phyloP scores from a whole-genome alignment of 2,329 filamentous ascomycete genomes.

The Dothidotthia symphoricarpi region DNA sequence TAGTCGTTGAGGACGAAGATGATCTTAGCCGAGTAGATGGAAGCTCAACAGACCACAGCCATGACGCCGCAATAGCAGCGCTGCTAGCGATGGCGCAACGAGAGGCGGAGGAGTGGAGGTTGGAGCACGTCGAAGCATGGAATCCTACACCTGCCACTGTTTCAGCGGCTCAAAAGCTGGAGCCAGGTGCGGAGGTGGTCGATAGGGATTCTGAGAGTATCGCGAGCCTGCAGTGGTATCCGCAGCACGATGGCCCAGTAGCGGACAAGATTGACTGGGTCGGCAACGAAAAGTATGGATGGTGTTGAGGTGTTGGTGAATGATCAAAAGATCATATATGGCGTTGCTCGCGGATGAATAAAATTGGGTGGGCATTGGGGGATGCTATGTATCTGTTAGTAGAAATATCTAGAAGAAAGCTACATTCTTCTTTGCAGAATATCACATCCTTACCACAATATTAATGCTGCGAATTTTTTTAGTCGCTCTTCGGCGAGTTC shows the following conservation, averaged over 20 bases:
- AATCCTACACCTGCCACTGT: constrained; percentile 63
- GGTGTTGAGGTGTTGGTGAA: constrained; percentile 57
- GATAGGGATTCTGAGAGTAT: constrained; percentile 66
- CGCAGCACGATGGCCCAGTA: constrained; percentile 42
- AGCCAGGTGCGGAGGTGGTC: constrained; percentile 51
- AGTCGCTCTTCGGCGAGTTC: too few relatives aligned
- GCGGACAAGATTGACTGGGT: constrained; percentile 65
- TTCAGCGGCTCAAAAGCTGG: constrained; percentile 46
- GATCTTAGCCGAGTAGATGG: too few relatives aligned
- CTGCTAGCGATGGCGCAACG: constrained; percentile 66
- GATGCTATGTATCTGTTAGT: too few relatives aligned
- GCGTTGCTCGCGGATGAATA: too few relatives aligned
- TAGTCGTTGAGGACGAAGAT: constrained; percentile 63
- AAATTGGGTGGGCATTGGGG: too few relatives aligned
- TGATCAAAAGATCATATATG: too few relatives aligned
- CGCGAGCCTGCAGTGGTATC: constrained; percentile 69
- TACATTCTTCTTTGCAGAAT: too few relatives aligned
- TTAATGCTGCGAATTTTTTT: too few relatives aligned
- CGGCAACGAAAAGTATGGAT: constrained; percentile 73
- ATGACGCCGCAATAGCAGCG: constrained; percentile 53
- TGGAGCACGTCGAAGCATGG: constrained; percentile 75
- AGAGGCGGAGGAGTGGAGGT: constrained; percentile 70
- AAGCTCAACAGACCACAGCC: constrained; percentile 11
- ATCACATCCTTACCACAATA: too few relatives aligned
- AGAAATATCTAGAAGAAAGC: too few relatives aligned